Conservation (phyloP, 2,329 filamentous ascomycete species). For the Epichloe amarillans region DNA sequence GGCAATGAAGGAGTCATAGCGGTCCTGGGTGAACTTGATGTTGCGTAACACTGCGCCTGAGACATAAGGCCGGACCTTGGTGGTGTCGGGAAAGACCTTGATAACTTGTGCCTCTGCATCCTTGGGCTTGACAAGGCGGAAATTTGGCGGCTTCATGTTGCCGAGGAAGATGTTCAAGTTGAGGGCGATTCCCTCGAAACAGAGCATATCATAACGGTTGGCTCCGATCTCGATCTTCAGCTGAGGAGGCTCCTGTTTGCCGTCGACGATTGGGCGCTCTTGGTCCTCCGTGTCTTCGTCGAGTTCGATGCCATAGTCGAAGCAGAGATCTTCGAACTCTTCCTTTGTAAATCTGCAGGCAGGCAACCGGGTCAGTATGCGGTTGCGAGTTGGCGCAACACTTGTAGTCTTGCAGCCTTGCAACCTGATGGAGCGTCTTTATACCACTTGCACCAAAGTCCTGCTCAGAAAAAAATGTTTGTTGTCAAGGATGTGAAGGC, state of each 20-base stretch:
- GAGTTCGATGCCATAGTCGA: slow-evolving; percentile 96
- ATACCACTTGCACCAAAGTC: too few relatives aligned
- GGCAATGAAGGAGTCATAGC: slow-evolving; percentile 94
- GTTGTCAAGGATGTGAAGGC: neutral
- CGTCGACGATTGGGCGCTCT: slow-evolving; percentile 60
- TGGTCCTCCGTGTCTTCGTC: slow-evolving; percentile 84
- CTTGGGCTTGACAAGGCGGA: slow-evolving; percentile 58
- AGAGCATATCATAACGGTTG: slow-evolving; percentile 90
- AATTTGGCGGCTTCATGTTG: slow-evolving; percentile 63
- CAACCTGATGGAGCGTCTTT: too few relatives aligned
- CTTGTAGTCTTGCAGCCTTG: neutral
- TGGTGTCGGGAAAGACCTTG: slow-evolving; percentile 62
- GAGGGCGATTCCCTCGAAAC: slow-evolving; percentile 90
- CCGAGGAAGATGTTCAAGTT: slow-evolving; percentile 93
- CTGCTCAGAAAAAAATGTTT: too few relatives aligned
- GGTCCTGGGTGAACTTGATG: slow-evolving; percentile 79
- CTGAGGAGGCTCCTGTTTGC: slow-evolving; percentile 75
- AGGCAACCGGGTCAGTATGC: slow-evolving; percentile 9
- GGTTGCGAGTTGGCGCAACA: neutral
- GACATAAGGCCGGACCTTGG: slow-evolving; percentile 72
- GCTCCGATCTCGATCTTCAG: slow-evolving; percentile 97
- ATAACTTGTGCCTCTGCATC: slow-evolving; percentile 67
- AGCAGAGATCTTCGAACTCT: slow-evolving; percentile 94
- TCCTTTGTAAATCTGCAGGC: slow-evolving; percentile 65
- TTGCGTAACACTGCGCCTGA: slow-evolving; percentile 81